These are phyloP conservation scores for Saccharomyces hybrid DNA, from an alignment of 1,139 yeast species.

Conservation along the genomic window DNA sequence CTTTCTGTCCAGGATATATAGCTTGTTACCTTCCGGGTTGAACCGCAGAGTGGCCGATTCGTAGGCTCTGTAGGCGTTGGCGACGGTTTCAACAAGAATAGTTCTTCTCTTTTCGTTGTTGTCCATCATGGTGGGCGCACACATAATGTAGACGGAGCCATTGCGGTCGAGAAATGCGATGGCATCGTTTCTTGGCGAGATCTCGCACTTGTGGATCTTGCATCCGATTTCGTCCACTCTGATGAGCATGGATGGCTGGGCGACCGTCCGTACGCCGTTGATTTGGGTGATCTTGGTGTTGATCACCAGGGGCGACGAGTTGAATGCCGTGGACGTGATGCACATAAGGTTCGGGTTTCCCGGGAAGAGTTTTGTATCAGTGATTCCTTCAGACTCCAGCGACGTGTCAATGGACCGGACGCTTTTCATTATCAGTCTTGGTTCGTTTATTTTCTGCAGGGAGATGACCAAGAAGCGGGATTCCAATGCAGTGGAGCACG, in stretches of 20 bases:
- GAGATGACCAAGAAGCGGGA: conserved; percentile 70
- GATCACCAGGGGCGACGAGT: conserved; percentile 53
- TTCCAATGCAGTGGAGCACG: conserved; percentile 82
- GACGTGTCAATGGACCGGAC: conserved; percentile 53
- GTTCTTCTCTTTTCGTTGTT: conserved; percentile 50
- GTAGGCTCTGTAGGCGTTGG: conserved; percentile 57
- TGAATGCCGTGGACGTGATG: conserved; percentile 52
- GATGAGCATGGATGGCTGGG: conserved; percentile 48
- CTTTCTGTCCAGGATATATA: conserved; percentile 70
- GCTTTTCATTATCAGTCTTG: conserved; percentile 63
- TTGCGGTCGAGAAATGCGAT: conserved; percentile 71
- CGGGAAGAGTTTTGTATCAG: conserved; percentile 67
- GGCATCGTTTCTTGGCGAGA: conserved; percentile 84
- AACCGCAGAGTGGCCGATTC: conserved; percentile 74
- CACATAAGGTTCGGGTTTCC: conserved; percentile 47
- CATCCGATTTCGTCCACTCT: conserved; percentile 75
- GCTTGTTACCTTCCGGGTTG: conserved; percentile 72
- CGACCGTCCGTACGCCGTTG: conserved; percentile 37
- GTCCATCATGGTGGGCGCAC: conserved; percentile 51
- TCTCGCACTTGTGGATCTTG: conserved; percentile 59
- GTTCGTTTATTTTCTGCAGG: conserved; percentile 54
- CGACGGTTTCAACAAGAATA: conserved; percentile 68
- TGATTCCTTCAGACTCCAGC: conserved; percentile 79
- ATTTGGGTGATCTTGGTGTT: conserved; percentile 42
- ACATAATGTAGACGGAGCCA: conserved; percentile 66